phyloP scores from a whole-genome alignment of 2,329 filamentous ascomycete species.

The Trichoderma aggressivum region DNA sequence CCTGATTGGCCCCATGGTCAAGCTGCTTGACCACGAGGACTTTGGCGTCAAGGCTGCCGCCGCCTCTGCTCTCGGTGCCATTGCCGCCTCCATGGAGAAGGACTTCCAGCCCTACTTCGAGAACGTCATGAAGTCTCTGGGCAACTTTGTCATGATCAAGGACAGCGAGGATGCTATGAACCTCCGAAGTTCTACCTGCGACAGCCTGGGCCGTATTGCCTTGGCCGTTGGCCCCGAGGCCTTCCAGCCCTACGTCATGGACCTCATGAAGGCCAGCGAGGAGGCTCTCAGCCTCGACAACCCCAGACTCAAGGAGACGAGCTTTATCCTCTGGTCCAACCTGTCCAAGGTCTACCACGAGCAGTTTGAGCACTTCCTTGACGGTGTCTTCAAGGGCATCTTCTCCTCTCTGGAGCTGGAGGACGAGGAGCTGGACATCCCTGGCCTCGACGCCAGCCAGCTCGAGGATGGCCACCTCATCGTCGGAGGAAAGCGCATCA shows the following conservation, averaged over 20 bases:
- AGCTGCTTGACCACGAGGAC: conserved; percentile 79
- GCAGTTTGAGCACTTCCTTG: conserved; percentile 74
- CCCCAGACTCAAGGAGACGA: conserved; percentile 88
- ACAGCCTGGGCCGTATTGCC: conserved; percentile 91
- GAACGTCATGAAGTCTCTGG: conserved; percentile 84
- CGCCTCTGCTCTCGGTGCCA: conserved; percentile 83
- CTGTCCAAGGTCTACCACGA: conserved; percentile 91
- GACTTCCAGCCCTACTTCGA: conserved; percentile 90
- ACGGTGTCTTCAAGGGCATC: conserved; percentile 74
- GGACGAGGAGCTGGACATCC: conserved; percentile 80
- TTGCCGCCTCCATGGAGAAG: conserved; percentile 79
- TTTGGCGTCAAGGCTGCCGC: conserved; percentile 86
- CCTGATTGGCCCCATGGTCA: conserved; percentile 79
- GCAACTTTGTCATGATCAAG: conserved; percentile 79
- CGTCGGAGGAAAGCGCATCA: conserved; percentile 80
- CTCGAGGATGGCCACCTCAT: conserved; percentile 74
- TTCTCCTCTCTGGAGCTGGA: conserved; percentile 83
- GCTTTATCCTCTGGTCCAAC: conserved; percentile 94
- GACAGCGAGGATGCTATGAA: conserved; percentile 86
- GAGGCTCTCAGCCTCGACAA: conserved; percentile 87
- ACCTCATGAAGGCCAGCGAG: conserved; percentile 88
- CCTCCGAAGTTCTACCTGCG: conserved; percentile 82
- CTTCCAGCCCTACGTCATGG: conserved; percentile 88
- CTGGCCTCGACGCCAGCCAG: conserved; percentile 53
- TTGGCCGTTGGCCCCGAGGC: conserved; percentile 78